These are phyloP conservation scores for Cladosporium sp. DNA, from an alignment of 2,329 filamentous ascomycete genomes.

Conservation along the genomic window DNA sequence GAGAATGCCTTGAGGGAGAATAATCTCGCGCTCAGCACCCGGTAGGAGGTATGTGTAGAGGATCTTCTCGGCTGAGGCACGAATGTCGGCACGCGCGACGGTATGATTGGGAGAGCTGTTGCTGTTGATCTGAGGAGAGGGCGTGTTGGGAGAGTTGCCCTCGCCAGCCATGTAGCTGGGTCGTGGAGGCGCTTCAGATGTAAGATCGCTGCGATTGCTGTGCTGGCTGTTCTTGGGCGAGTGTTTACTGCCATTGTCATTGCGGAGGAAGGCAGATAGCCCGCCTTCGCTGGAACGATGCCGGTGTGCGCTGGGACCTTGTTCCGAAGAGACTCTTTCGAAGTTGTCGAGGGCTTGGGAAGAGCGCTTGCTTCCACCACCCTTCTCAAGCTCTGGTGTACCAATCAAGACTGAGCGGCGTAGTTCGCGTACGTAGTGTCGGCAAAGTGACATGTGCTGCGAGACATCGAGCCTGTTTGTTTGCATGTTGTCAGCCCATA, in stretches of 20 bases:
- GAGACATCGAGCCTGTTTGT: constrained; percentile 88
- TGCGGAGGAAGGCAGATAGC: constrained; percentile 83
- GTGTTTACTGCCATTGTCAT: constrained; percentile 49
- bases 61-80: constrained; percentile 94
- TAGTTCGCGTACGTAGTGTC: constrained; percentile 94
- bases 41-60: constrained; percentile 96
- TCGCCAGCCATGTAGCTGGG: constrained; percentile 60
- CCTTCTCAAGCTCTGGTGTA: constrained; percentile 85
- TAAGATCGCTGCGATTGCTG: constrained; percentile 38
- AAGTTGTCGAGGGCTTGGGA: constrained; percentile 67
- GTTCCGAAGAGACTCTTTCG: constrained; percentile 48
- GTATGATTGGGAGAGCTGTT: constrained; percentile 81
- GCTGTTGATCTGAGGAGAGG: constrained; percentile 53
- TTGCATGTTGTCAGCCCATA: constrained; percentile 3
- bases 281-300: constrained; percentile 55
- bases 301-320: constrained; percentile 34
- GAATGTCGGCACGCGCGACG: constrained; percentile 84
- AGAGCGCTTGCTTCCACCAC: constrained; percentile 75
- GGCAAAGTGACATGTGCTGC: constrained; percentile 96
- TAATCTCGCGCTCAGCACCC: constrained; percentile 94
- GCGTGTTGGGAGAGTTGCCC: constrained; percentile 44
- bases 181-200: constrained; percentile 50
- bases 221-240: constrained; percentile 51
- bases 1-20: constrained; percentile 83
- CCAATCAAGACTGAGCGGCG: constrained; percentile 89